Base-by-base conservation (phyloP, 2,329 filamentous ascomycete genomes). In the Trichoderma lentiforme region DNA sequence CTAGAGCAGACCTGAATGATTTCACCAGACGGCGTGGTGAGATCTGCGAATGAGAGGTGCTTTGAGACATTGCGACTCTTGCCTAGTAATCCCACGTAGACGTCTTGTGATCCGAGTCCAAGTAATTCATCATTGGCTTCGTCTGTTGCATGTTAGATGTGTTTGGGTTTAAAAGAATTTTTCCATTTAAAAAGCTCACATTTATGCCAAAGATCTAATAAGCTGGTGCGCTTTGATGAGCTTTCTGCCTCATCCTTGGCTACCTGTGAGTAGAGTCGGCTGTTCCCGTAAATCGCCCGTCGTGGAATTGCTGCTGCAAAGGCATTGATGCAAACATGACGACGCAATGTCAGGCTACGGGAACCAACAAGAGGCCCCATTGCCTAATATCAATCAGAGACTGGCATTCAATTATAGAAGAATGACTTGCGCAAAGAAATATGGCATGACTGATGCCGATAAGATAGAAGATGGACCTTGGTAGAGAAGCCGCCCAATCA, bases 21-120 rank as follows among this genome's bases (percentile, higher is more conserved):
- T 57, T 85, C 75, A 4, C 81, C 78, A 0, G 79, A 80, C 0
- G 81, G 75, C 4, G 80, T 80, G 47, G 82, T 83, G 26, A 85
- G 78, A 75, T 91, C 86, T 62, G 90, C 90, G 78, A 97, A 97
- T 2, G 88, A 88, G 24, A 97, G 83, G 51, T 87, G 89, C 69
- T 90, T 90, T 32, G 89, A 90, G 26, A 94, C 84, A 76, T 93
- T 89, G 73, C 89, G 87, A 34, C 90, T 86, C 73, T 89, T 89
- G 30, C 90, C 89, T 0, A 97, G 81, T 76, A 95, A 96, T 24
- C 95, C 95, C 6, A 80, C 74, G 14, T 74, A 76, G 66, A 73
- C 68, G 2, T 75, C 74, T 0, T 77, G 72, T 6, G 51, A 65
- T 11, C 73, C 72, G 2, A 71, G 51, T 3, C 77, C 75, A 9